These are phyloP conservation scores for Cymbomonas tetramitiformis DNA, from an alignment of 139 green algal genomes.

Conservation along the genomic window DNA sequence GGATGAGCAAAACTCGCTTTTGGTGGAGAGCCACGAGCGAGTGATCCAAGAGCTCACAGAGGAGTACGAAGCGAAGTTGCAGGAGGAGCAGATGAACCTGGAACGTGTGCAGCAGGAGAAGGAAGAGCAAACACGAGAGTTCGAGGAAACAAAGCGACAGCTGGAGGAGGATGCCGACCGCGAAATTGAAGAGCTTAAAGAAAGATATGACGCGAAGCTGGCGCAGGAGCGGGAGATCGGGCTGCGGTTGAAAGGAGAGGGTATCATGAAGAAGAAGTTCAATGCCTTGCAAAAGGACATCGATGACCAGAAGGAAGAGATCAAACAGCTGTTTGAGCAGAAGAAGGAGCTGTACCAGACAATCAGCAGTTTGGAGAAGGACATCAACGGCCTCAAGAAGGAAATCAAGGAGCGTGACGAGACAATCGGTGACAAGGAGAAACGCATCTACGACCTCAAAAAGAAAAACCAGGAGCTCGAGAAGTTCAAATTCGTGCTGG, in stretches of 20 bases:
- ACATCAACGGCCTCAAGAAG: slow-evolving; percentile 58
- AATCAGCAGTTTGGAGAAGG: slow-evolving; percentile 53
- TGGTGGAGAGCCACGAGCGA: slow-evolving; percentile 64
- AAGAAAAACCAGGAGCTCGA: slow-evolving; percentile 85
- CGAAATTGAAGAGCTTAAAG: slow-evolving; percentile 48
- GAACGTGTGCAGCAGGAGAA: slow-evolving; percentile 44
- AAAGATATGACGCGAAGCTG: slow-evolving; percentile 36
- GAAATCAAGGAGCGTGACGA: slow-evolving; percentile 74
- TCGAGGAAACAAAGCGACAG: slow-evolving; percentile 64
- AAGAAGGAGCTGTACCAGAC: slow-evolving; percentile 50
- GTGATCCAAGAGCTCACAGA: slow-evolving; percentile 63
- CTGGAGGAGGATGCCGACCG: slow-evolving; percentile 75
- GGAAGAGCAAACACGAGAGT: slow-evolving; percentile 22
- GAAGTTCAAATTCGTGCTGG: slow-evolving; percentile 92
- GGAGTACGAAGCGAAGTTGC: slow-evolving; percentile 61
- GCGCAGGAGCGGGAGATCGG: neutral
- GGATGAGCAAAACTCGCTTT: slow-evolving; percentile 64
- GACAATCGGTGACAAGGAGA: slow-evolving; percentile 83
- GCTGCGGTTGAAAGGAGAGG: slow-evolving; percentile 64
- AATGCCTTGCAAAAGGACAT: slow-evolving; percentile 62
- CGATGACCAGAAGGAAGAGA: slow-evolving; percentile 62
- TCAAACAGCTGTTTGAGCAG: slow-evolving; percentile 57
- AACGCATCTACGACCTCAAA: slow-evolving; percentile 82
- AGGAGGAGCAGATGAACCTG: slow-evolving; percentile 42
- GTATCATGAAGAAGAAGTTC: slow-evolving; percentile 87